Evolutionary conservation across 1,284 basidiomycete genomes (phyloP).

Genomic region (Volvariella volvacea): DNA sequence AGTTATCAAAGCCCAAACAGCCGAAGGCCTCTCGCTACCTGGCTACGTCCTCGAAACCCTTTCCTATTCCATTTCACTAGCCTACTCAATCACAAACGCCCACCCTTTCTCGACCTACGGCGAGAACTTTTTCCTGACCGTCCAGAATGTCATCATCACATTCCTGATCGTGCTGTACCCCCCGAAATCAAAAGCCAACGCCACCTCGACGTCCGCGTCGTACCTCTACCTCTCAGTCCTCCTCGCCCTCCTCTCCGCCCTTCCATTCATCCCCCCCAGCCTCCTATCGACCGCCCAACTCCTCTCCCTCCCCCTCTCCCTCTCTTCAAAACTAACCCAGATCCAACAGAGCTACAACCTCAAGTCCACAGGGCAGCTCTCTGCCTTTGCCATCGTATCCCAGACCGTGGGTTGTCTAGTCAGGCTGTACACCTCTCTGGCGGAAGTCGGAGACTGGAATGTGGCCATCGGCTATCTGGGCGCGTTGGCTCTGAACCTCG

Average conservation of each 20-base stretch:
- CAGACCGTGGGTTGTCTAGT: constrained; percentile 83
- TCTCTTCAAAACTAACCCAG: constrained; percentile 85
- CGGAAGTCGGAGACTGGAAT: constrained; percentile 77
- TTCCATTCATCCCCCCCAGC: constrained; percentile 44
- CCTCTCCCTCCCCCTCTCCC: constrained; percentile 72
- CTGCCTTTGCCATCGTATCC: constrained; percentile 80
- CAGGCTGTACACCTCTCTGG: constrained; percentile 82
- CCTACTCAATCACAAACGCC: constrained; percentile 77
- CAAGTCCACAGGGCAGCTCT: constrained; percentile 83
- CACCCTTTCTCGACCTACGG: constrained; percentile 97
- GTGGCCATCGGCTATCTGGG: constrained; percentile 78
- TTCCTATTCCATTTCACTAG: constrained; percentile 80
- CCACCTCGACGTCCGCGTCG: constrained; percentile 15
- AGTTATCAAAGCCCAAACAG: constrained; percentile 65
- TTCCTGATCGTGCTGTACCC: constrained; percentile 70
- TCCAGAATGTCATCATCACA: constrained; percentile 81
- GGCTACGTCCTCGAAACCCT: constrained; percentile 83
- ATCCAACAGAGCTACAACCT: constrained; percentile 73
- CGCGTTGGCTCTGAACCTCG: constrained; percentile 71
- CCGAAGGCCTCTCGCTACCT: constrained; percentile 76
- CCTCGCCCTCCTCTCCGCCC: constrained; percentile 31
- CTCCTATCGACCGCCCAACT: constrained; percentile 65
- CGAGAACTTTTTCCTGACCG: constrained; percentile 83
- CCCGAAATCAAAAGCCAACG: constrained; percentile 15
- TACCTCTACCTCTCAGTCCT: constrained; percentile 32